These are phyloP conservation scores for Schizonepeta tenuifolia DNA, from an alignment of 257 asterid species.

Conservation along the genomic window DNA sequence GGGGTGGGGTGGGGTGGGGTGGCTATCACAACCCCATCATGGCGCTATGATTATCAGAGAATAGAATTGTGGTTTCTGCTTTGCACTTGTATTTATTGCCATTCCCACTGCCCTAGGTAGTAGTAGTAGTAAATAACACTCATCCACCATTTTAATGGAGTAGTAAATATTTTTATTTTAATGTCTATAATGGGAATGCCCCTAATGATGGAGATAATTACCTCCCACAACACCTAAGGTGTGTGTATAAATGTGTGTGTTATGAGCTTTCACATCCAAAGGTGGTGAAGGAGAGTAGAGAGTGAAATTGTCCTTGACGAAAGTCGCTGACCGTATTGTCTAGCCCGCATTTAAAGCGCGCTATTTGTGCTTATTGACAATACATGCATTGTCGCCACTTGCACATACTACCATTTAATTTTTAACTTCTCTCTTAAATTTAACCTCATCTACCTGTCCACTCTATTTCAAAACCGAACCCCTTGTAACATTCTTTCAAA, in stretches of 20 bases:
- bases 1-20: constrained; percentile 26
- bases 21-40: constrained; percentile 55
- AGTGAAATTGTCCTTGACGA: constrained; percentile 54
- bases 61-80: constrained; percentile 80
- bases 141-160: background rate
- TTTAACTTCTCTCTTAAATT: background rate
- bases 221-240: constrained; percentile 2
- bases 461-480: background rate
- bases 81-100: constrained; percentile 62
- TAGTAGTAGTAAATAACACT: background rate
- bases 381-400: constrained; percentile 35
- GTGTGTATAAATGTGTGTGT: background rate
- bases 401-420: background rate
- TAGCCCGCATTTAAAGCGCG: constrained; percentile 78
- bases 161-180: too few relatives aligned
- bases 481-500: background rate
- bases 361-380: constrained; percentile 38
- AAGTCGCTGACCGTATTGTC: constrained; percentile 60
- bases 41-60: constrained; percentile 66
- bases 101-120: constrained; percentile 42
- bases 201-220: too few relatives aligned
- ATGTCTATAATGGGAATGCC: too few relatives aligned
- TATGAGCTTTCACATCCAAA: constrained; percentile 10
- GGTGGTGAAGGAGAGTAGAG: constrained; percentile 25
- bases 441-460: background rate